Percentiles rank a stretch among this genome's conserved stretches.
Conservation (phyloP, 1,284 basidiomycete genomes). For the Omphalotus olearius region DNA sequence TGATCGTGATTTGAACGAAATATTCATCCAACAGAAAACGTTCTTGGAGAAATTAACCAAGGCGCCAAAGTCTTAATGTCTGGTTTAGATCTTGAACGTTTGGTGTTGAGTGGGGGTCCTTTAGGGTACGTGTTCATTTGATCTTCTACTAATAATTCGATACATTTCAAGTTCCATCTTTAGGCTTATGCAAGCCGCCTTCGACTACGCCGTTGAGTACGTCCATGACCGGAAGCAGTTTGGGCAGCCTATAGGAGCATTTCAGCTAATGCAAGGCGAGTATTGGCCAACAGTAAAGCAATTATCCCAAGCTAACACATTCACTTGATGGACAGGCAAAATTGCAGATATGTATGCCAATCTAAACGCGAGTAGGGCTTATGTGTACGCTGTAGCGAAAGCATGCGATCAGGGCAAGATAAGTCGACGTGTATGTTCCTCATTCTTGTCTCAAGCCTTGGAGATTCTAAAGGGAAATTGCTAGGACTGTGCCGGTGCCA, state of each 20-base stretch:
- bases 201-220: conserved; percentile 86
- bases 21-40: conserved; percentile 55
- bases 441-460: not conserved
- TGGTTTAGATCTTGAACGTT: conserved; percentile 87
- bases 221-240: conserved; percentile 92
- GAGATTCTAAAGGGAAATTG: too few species aligned
- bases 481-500: conserved; percentile 90
- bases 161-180: conserved; percentile 13
- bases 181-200: conserved; percentile 94
- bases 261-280: conserved; percentile 93
- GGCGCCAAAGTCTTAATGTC: conserved; percentile 93
- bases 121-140: conserved; percentile 32
- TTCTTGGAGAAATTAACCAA: conserved; percentile 76
- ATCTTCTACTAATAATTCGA: not conserved
- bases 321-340: conserved; percentile 42
- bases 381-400: conserved; percentile 89
- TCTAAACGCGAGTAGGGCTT: conserved; percentile 82
- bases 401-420: conserved; percentile 83
- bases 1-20: conserved; percentile 12
- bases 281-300: not conserved
- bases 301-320: conserved; percentile 1
- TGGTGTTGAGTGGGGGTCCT: conserved; percentile 88
- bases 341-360: conserved; percentile 96
- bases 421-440: conserved; percentile 65
- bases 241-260: conserved; percentile 81